A percentile compares a stretch with the other conserved stretches of the same genome.
phyloP scores from a whole-genome alignment of 73 alveolate species.

The Paramecium caudatum region DNA sequence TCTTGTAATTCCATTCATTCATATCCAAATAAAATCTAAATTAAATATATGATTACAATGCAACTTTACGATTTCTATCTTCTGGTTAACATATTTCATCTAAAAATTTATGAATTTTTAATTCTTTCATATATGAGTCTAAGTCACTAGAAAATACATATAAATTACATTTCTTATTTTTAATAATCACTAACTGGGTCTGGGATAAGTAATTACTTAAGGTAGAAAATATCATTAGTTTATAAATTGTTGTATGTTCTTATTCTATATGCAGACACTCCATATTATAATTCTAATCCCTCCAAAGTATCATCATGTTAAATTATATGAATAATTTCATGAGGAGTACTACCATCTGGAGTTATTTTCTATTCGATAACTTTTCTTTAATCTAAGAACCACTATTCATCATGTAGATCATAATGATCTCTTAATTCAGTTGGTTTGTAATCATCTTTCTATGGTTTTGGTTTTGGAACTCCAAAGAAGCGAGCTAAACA shows the following conservation, averaged over 20 bases:
- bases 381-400: not conserved
- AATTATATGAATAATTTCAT: not conserved
- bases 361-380: not conserved
- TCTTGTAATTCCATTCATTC: not conserved
- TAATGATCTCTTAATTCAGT: constrained; percentile 50
- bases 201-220: constrained; percentile 14
- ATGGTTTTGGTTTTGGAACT: not conserved
- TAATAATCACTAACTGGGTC: constrained; percentile 35
- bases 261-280: constrained; percentile 63
- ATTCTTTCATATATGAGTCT: not conserved
- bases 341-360: not conserved
- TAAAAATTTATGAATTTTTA: not conserved
- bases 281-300: constrained; percentile 59
- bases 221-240: constrained; percentile 38
- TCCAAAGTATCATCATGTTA: constrained; percentile 45
- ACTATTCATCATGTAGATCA: constrained; percentile 29
- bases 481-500: constrained; percentile 44
- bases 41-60: not conserved
- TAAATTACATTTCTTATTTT: constrained; percentile 16
- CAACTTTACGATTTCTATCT: constrained; percentile 54
- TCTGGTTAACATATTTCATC: constrained; percentile 34
- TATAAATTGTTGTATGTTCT: constrained; percentile 21
- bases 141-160: not conserved
- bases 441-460: not conserved
- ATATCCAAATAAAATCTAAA: constrained; percentile 23